These are phyloP conservation scores for Ophiostoma quercus DNA, from an alignment of 2,329 filamentous ascomycete genomes.

Conservation along the genomic window DNA sequence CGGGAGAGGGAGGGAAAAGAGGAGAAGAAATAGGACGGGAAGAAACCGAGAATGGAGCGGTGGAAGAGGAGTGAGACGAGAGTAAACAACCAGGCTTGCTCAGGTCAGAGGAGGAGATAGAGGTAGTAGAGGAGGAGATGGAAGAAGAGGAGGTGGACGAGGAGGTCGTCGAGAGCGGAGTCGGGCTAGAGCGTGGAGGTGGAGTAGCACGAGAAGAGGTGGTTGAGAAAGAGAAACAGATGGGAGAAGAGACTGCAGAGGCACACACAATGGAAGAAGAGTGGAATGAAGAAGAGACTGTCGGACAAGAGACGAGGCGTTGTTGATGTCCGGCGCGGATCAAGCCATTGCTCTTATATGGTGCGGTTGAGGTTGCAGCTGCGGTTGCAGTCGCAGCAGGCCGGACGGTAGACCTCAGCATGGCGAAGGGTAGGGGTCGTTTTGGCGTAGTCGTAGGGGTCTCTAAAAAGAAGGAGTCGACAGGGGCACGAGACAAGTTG, in stretches of 20 bases:
- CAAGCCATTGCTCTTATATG: conserved; percentile 26
- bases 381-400: not conserved
- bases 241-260: not conserved
- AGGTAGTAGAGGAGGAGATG: not conserved
- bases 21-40: conserved; percentile 7
- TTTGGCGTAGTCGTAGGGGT: not conserved
- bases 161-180: conserved; percentile 15
- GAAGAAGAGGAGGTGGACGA: not conserved
- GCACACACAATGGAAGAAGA: conserved; percentile 5
- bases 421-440: not conserved
- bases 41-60: conserved; percentile 6
- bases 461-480: not conserved
- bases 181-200: conserved; percentile 12
- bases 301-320: conserved; percentile 3
- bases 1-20: conserved; percentile 12
- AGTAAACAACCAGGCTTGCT: conserved; percentile 13
- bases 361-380: conserved; percentile 15
- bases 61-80: not conserved
- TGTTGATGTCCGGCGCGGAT: conserved; percentile 22
- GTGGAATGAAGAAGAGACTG: not conserved
- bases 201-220: conserved; percentile 14
- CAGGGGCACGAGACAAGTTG: conserved; percentile 16
- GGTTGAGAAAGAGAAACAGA: not conserved
- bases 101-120: not conserved
- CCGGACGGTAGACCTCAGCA: conserved; percentile 11